Conservation (phyloP, 345 rosid species). For the Lenwebbia sp. region DNA sequence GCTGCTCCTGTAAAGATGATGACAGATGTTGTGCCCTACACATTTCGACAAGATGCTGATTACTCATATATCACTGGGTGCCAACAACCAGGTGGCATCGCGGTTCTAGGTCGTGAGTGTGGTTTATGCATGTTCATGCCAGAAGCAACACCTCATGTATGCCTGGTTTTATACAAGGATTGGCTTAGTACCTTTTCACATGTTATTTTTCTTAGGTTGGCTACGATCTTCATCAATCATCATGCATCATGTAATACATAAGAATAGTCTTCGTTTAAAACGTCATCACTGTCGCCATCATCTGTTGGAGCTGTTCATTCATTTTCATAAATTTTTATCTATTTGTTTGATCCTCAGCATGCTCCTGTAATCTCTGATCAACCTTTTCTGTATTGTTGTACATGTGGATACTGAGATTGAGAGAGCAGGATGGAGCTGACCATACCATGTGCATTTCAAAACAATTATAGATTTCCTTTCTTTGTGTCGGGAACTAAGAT, state of each 20-base stretch:
- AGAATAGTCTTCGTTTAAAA: background rate
- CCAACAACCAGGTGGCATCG: constrained; percentile 93
- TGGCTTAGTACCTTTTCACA: background rate
- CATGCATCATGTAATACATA: background rate
- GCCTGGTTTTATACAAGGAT: background rate
- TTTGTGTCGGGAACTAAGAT: background rate
- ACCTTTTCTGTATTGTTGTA: background rate
- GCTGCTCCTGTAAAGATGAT: constrained; percentile 93
- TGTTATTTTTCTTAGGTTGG: background rate
- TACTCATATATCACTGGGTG: constrained; percentile 84
- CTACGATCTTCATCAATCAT: background rate
- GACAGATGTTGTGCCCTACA: constrained; percentile 91
- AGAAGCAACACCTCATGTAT: constrained; percentile 64
- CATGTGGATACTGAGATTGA: background rate
- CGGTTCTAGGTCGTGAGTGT: constrained; percentile 54
- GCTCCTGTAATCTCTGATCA: background rate
- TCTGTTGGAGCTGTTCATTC: background rate
- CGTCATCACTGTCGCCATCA: background rate
- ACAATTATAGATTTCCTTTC: background rate
- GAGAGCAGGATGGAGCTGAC: background rate
- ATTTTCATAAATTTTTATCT: background rate
- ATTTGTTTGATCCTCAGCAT: background rate
- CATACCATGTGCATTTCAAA: background rate
- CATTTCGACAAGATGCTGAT: constrained; percentile 83
- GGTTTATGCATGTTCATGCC: constrained; percentile 99